A percentile compares a stretch with the other conserved stretches of the same genome.
phyloP scores from a whole-genome alignment of 2,329 filamentous ascomycete genomes.

The Microcera coccophila region DNA sequence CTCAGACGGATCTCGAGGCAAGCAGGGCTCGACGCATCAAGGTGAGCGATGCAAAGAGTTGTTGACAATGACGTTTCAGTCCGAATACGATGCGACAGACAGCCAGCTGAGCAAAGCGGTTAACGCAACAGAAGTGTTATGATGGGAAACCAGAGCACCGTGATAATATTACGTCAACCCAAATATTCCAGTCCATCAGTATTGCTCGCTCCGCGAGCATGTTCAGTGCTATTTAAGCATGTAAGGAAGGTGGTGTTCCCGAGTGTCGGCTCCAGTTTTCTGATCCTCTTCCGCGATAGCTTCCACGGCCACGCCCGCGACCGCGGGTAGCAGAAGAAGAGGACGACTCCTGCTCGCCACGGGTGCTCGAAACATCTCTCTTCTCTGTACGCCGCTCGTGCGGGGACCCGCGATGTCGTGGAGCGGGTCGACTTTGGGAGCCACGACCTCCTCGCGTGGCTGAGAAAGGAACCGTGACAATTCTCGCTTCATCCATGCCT shows the following conservation, averaged over 20 bases:
- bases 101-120: constrained; percentile 3
- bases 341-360: constrained; percentile 23
- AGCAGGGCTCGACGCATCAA: constrained; percentile 8
- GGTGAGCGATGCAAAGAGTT: constrained; percentile 2
- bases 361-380: constrained; percentile 31
- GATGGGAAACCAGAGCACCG: constrained; percentile 13
- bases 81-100: constrained; percentile 7
- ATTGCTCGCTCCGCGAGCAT: constrained; percentile 7
- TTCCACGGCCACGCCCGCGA: constrained; percentile 37
- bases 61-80: constrained; percentile 8
- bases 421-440: constrained; percentile 22
- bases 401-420: constrained; percentile 30
- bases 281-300: constrained; percentile 38
- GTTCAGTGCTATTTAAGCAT: constrained; percentile 16
- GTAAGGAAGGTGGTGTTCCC: constrained; percentile 22
- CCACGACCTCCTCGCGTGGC: constrained; percentile 31
- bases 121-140: constrained; percentile 2
- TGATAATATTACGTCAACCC: constrained; percentile 19
- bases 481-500: constrained; percentile 38
- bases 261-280: constrained; percentile 40
- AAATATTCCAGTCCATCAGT: constrained; percentile 11
- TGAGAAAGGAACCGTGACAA: constrained; percentile 37
- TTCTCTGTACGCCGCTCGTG: constrained; percentile 32
- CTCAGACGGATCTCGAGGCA: constrained; percentile 8
- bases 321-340: constrained; percentile 4